Evolutionary conservation across 2,329 filamentous ascomycete genomes (phyloP), one percentile per base, ranked within the genome.

Genomic region (Aspergillus pseudonomiae): DNA sequence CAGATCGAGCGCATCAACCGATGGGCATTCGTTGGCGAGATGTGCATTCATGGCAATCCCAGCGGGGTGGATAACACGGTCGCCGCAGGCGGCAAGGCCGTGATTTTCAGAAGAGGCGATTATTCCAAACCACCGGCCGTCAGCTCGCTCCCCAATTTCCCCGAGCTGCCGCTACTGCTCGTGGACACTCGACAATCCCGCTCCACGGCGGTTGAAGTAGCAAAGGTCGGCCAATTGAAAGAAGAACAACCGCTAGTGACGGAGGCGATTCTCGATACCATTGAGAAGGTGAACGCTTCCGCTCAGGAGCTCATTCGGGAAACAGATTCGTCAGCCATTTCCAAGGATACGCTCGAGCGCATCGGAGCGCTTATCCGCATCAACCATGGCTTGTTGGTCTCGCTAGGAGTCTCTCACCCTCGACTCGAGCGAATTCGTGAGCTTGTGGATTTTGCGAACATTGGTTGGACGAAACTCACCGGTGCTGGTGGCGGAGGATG

Each of bases 11-110:
- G 94, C 67, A 97, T 99, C 80, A 99, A 99, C 78, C 87, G 91
- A 65, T 99, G 96, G 95, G 94, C 95, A 0, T 98, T 97, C 78
- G 95, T 99, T 0, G 91, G 91, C 28, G 95, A 99, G 78, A 91
- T 98, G 88, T 95, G 93, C 79, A 97, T 98, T 67, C 95, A 99
- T 75, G 95, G 94, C 43, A 98, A 96, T 74, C 95, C 95, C 0
- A 97, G 93, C 0, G 95, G 95, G 0, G 92, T 99, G 50, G 95
- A 99, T 80, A 99, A 99, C 78, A 99, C 95, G 3, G 94, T 99
- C 32, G 86, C 94, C 14, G 91, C 94, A 14, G 92, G 96, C 72
- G 95, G 95, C 62, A 97, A 97, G 80, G 95, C 94, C 0, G 93
- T 99, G 1, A 83, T 98, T 3, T 99, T 96, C 80, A 90, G 94